Percentiles rank a stretch among this genome's conserved stretches.
Conservation (phyloP, 1,284 basidiomycete genomes). For the Lentinus polychrous region DNA sequence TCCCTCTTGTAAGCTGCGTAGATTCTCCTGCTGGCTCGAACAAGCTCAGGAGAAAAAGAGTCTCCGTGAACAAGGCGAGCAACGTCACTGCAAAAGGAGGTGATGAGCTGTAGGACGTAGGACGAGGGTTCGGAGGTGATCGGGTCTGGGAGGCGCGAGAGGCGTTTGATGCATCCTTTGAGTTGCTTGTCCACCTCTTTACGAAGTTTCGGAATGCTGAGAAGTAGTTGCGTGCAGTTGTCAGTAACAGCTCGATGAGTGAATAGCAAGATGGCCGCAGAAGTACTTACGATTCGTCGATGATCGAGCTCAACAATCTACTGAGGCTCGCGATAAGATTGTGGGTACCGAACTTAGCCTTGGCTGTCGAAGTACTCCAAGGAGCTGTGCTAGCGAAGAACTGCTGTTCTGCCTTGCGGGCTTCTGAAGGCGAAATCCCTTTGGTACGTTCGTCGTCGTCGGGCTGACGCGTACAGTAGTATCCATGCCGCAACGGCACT, state of each 20-base stretch:
- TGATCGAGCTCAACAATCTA: constrained; percentile 40
- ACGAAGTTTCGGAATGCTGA: constrained; percentile 32
- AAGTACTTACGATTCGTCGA: constrained; percentile 42
- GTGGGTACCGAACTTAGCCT: constrained; percentile 45
- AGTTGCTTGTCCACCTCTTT: constrained; percentile 33
- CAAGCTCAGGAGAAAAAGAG: constrained; percentile 26
- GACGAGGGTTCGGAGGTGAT: constrained; percentile 35
- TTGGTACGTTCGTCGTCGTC: constrained; percentile 46
- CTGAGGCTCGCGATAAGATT: constrained; percentile 51
- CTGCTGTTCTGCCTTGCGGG: constrained; percentile 31
- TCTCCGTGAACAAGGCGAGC: constrained; percentile 30
- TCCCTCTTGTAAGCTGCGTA: constrained; percentile 29
- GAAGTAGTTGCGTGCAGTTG: not conserved
- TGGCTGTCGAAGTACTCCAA: constrained; percentile 41
- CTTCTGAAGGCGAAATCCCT: constrained; percentile 29
- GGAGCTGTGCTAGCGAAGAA: constrained; percentile 46
- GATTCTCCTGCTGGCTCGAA: constrained; percentile 27
- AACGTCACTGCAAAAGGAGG: constrained; percentile 36
- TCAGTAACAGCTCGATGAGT: too few relatives aligned
- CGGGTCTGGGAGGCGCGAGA: constrained; percentile 35
- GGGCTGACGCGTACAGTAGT: constrained; percentile 62
- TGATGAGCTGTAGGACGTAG: constrained; percentile 39
- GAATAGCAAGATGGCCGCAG: not conserved
- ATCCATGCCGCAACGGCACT: constrained; percentile 46
- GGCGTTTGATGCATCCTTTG: constrained; percentile 25